Conservation (phyloP, 805 yeast species). For the Saccharomycopsis capsularis region DNA sequence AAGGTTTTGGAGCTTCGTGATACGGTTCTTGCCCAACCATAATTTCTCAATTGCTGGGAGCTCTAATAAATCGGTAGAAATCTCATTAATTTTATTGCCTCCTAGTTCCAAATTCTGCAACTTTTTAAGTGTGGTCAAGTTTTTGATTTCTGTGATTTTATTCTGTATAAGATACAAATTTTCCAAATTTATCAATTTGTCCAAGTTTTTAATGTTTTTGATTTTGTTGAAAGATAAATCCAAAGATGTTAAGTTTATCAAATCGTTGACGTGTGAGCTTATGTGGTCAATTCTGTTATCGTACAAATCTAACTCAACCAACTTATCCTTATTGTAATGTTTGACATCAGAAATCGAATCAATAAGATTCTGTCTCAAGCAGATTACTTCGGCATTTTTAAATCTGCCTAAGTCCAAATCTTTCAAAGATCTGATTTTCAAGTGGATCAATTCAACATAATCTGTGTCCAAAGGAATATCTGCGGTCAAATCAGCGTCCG, state of each 20-base stretch:
- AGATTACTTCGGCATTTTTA: conserved; percentile 47
- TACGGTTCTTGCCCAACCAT: conserved; percentile 90
- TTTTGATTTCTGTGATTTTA: conserved; percentile 65
- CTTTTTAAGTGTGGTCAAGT: conserved; percentile 47
- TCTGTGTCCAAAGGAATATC: conserved; percentile 52
- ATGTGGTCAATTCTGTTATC: conserved; percentile 89
- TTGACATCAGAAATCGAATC: conserved; percentile 70
- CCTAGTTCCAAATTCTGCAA: conserved; percentile 79
- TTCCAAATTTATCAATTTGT: conserved; percentile 60
- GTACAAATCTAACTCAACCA: conserved; percentile 81
- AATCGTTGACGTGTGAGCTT: conserved; percentile 57
- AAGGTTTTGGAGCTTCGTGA: conserved; percentile 58
- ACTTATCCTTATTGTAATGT: conserved; percentile 37
- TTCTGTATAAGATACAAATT: conserved; percentile 85
- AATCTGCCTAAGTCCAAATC: conserved; percentile 56
- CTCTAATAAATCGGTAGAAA: conserved; percentile 48
- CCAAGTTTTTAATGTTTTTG: conserved; percentile 48
- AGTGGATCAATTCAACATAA: conserved; percentile 59
- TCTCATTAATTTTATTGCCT: conserved; percentile 65
- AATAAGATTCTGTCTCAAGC: conserved; percentile 78
- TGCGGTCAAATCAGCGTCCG: conserved; percentile 60
- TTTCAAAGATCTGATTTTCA: conserved; percentile 58
- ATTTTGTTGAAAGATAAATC: conserved; percentile 78
- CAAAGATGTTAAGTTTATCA: conserved; percentile 48
- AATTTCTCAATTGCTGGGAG: conserved; percentile 59